Evolutionary conservation across 2,329 filamentous ascomycete species (phyloP), one percentile per base, ranked within the genome.

Genomic region (Penicillium sp.): DNA sequence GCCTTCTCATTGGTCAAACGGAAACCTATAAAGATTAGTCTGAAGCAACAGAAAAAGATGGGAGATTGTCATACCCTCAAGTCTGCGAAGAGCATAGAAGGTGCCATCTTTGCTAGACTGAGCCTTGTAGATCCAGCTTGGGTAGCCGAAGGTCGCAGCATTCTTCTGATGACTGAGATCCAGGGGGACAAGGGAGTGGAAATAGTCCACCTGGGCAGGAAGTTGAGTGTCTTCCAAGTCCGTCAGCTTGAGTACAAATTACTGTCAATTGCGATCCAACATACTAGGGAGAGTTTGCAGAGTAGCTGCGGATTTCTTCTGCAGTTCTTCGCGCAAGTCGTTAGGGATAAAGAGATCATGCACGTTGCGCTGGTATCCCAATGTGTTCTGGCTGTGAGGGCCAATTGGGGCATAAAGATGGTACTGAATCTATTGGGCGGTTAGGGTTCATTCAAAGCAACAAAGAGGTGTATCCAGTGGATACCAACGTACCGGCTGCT

Each of bases 121-220:
- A 9, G 92, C 93, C 77, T 97, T 97, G 78, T 97, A 99, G 0
- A 96, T 85, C 91, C 92, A 97, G 65, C 88, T 96, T 6, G 88
- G 85, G 67, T 91, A 96, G 28, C 91, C 91, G 73, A 97, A 97
- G 16, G 89, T 84, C 12, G 84, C 82, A 4, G 87, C 84, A 62
- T 88, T 91, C 71, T 91, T 92, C 62, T 91, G 85, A 58, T 90
- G 86, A 47, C 83, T 88, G 9, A 87, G 89, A 72, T 97, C 92
- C 41, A 99, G 78, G 4, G 93, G 90, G 9, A 97, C 91, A 11
- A 99, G 81, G 4, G 91, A 95, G 73, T 97, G 92, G 70, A 94
- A 97, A 66, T 91, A 88, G 67, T 96, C 91, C 51, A 97, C 83
- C 33, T 80, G 79, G 57, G 85, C 82, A 6, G 91, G 90, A 8